Base-by-base conservation (phyloP, 2,329 filamentous ascomycete species). In the Diatrype stigma region DNA sequence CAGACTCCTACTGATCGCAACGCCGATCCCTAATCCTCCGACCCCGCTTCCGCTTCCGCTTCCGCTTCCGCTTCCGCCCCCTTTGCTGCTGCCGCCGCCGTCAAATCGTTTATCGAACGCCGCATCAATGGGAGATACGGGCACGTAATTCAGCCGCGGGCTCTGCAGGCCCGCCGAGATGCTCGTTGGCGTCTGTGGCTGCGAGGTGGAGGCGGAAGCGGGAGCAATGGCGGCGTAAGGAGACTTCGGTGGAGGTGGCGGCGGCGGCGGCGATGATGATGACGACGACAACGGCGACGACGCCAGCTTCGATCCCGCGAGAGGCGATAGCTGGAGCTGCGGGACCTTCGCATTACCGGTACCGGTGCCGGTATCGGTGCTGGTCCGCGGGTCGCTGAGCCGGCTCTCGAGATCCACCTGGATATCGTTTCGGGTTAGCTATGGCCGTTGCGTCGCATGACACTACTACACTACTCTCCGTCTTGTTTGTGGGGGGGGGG, bases 81-180 rank as follows among this genome's bases (percentile, higher is more conserved):
- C 40, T 28, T 34, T n/a, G 16, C 12, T 10, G 47, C 22, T 26
- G 14, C 30, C 38, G 16, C 35, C 47, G 38, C 21, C 2, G 21
- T 42, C 8, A 42, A 49, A 1, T 51, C 51, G 10, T 56, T 56
- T 12, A 49, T 50, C 51, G 32, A 64, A 60, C 23, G 55, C 58
- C 26, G 50, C 53, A 14, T 63, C 59, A 38, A 66, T 60, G 4
- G 60, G 57, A 37, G 63, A 59, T n/a, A 61, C 54, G 6, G 63
- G 62, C 21, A 61, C 53, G 45, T 51, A 54, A 47, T 49, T 59
- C 12, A 61, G 45, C 7, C 60, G 58, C 6, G 61, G 62, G 46
- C 57, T 62, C 47, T 59, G 56, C 12, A 61, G 28, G 35, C 47
- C 50, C 12, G 47, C 38, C 16, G 50, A 47, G 45, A 48, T 53